Conservation (phyloP, 768 basidiomycete species). For the Russula sp. region DNA sequence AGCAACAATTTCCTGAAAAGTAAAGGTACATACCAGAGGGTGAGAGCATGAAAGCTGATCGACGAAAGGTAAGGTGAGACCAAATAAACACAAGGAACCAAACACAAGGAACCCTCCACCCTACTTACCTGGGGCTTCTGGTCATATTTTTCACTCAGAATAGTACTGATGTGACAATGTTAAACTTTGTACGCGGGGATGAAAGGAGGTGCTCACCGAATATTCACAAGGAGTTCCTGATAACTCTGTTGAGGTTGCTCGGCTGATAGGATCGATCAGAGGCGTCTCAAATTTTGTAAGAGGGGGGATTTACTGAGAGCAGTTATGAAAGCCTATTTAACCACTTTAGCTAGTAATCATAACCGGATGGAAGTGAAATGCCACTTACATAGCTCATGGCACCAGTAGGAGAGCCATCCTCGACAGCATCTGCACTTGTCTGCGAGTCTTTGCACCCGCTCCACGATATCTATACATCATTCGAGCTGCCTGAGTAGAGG, state of each 20-base stretch:
- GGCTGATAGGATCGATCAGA: conserved; percentile 28
- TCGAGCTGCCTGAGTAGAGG: background rate
- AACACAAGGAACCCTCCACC: background rate
- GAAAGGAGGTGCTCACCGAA: conserved; percentile 39
- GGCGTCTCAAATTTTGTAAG: background rate
- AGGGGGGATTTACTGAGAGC: conserved; percentile 43
- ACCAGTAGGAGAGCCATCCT: conserved; percentile 66
- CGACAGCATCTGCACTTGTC: conserved; percentile 74
- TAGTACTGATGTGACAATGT: conserved; percentile 34
- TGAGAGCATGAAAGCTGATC: conserved; percentile 60
- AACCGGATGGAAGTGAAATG: background rate
- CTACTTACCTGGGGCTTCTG: conserved; percentile 53
- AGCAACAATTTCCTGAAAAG: background rate
- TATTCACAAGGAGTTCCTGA: conserved; percentile 49
- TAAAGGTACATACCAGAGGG: conserved; percentile 44
- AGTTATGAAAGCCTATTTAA: conserved; percentile 51
- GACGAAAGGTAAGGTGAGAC: background rate
- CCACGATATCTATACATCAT: conserved; percentile 62
- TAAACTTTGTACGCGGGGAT: background rate
- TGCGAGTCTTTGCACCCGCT: conserved; percentile 82
- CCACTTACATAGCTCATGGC: conserved; percentile 73
- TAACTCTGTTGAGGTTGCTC: conserved; percentile 57
- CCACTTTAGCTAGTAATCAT: background rate
- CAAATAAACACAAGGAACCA: too few relatives aligned
- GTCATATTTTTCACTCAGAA: conserved; percentile 54